A percentile compares a stretch with the other conserved stretches of the same genome.
These are phyloP conservation scores for Diaporthe ampelina DNA, from an alignment of 2,329 filamentous ascomycete genomes.

Conservation along the genomic window DNA sequence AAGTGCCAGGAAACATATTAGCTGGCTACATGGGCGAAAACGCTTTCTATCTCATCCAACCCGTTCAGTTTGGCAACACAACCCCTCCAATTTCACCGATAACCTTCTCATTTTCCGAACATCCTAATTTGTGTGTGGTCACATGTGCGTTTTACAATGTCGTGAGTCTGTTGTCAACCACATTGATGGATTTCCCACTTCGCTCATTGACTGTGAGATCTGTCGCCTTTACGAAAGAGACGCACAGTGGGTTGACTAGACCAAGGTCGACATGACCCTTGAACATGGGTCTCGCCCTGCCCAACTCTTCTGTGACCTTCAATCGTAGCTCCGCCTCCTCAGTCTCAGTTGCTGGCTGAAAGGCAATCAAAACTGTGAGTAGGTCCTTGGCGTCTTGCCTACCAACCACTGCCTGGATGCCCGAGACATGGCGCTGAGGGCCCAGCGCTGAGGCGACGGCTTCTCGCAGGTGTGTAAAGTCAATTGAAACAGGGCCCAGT, in stretches of 20 bases:
- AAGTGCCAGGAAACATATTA: background rate
- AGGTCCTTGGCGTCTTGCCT: conserved; percentile 3
- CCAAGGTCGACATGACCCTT: conserved; percentile 6
- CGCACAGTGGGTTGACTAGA: background rate
- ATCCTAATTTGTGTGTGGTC: background rate
- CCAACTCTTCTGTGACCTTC: background rate
- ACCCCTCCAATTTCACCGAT: background rate
- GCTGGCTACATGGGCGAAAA: background rate
- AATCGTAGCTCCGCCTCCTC: background rate
- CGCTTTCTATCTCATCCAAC: background rate
- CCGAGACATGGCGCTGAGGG: background rate
- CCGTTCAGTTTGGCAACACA: too few species aligned
- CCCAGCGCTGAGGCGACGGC: conserved; percentile 8
- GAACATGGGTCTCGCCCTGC: conserved; percentile 21
- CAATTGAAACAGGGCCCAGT: conserved; percentile 27
- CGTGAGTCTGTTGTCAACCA: conserved; percentile 14
- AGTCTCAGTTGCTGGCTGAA: background rate
- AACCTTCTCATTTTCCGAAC: background rate
- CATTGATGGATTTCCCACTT: conserved; percentile 17
- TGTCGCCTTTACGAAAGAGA: background rate
- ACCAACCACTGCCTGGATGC: conserved; percentile 10
- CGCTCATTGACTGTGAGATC: conserved; percentile 17
- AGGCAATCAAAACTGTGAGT: background rate
- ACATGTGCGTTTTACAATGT: background rate
- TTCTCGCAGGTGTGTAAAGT: conserved; percentile 29